A percentile compares a stretch with the other conserved stretches of the same genome.
Evolutionary conservation across 768 basidiomycete species (phyloP).

Genomic region (Podaxis rugospora): DNA sequence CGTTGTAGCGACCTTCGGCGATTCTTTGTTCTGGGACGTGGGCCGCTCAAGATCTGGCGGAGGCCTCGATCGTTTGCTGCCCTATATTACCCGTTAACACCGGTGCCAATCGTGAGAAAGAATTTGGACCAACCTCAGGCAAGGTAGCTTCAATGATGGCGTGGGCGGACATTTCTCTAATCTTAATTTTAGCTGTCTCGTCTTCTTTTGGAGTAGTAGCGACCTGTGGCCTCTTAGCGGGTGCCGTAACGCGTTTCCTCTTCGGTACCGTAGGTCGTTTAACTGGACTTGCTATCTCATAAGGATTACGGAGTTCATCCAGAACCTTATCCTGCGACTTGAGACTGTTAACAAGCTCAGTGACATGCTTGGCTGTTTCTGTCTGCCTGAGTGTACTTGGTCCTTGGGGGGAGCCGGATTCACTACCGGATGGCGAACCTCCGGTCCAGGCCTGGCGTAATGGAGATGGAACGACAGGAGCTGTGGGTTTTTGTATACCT

Average conservation of each 20-base stretch:
- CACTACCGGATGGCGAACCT: slow-evolving; percentile 20
- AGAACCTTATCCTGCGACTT: slow-evolving; percentile 45
- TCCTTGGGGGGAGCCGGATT: slow-evolving; percentile 5
- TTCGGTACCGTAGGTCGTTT: slow-evolving; percentile 39
- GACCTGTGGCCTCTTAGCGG: slow-evolving; percentile 27
- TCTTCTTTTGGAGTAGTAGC: slow-evolving; percentile 24
- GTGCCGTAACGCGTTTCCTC: slow-evolving; percentile 39
- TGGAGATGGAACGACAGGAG: slow-evolving; percentile 68
- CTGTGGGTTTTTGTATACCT: slow-evolving; percentile 45
- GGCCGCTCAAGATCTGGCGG: slow-evolving; percentile 49
- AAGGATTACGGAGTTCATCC: slow-evolving; percentile 68
- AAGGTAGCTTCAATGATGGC: slow-evolving; percentile 75
- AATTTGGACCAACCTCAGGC: slow-evolving; percentile 49
- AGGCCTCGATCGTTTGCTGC: slow-evolving; percentile 74
- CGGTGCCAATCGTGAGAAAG: neutral
- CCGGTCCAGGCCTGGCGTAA: slow-evolving; percentile 70
- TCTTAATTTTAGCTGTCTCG: slow-evolving; percentile 21
- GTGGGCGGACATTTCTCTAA: slow-evolving; percentile 46
- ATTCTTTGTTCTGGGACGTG: neutral
- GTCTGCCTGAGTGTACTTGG: slow-evolving; percentile 38
- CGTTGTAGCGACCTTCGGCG: neutral
- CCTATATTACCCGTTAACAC: slow-evolving; percentile 35
- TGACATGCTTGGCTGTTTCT: slow-evolving; percentile 64
- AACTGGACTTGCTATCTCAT: slow-evolving; percentile 69
- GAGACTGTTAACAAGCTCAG: slow-evolving; percentile 66